phyloP scores from a whole-genome alignment of 805 yeast genomes.

The Candida tallmaniae region DNA sequence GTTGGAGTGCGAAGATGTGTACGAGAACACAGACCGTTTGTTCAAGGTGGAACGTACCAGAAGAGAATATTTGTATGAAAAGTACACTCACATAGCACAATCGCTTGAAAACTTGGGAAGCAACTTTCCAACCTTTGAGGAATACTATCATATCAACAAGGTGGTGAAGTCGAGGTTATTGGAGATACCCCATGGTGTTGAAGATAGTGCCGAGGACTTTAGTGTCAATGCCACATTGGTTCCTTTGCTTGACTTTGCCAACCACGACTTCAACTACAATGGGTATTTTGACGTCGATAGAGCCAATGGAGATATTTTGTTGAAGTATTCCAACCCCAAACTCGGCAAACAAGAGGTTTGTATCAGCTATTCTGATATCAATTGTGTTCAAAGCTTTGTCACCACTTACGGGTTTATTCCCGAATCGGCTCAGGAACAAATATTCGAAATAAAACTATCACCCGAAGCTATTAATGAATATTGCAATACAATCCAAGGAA shows the following conservation, averaged over 20 bases:
- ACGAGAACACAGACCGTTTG: conserved; percentile 8
- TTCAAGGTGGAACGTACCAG: conserved; percentile 7
- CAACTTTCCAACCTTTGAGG: conserved; percentile 10
- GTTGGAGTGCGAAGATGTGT: conserved; percentile 3
- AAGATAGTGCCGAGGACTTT: conserved; percentile 44
- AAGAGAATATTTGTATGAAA: conserved; percentile 6
- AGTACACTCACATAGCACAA: conserved; percentile 8
- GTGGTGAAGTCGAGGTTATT: conserved; percentile 57
- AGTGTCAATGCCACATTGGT: conserved; percentile 49
- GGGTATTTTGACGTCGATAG: conserved; percentile 58
- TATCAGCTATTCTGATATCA: conserved; percentile 10
- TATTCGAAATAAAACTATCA: conserved; percentile 11
- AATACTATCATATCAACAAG: conserved; percentile 24
- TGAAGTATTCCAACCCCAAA: conserved; percentile 44
- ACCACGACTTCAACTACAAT: conserved; percentile 46
- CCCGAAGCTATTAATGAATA: conserved; percentile 7
- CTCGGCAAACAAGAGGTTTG: conserved; percentile 9
- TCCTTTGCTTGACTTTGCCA: conserved; percentile 65
- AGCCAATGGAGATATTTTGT: conserved; percentile 44
- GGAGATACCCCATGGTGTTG: conserved; percentile 52
- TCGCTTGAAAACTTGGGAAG: conserved; percentile 3
- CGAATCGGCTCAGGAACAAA: conserved; percentile 1
- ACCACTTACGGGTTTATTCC: conserved; percentile 32
- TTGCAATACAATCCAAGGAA: conserved; percentile 8
- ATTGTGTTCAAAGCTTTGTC: conserved; percentile 17